Percentiles rank a stretch among this genome's conserved stretches.
Evolutionary conservation across 2,329 filamentous ascomycete genomes (phyloP).

Genomic region (Xylaria polymorpha): DNA sequence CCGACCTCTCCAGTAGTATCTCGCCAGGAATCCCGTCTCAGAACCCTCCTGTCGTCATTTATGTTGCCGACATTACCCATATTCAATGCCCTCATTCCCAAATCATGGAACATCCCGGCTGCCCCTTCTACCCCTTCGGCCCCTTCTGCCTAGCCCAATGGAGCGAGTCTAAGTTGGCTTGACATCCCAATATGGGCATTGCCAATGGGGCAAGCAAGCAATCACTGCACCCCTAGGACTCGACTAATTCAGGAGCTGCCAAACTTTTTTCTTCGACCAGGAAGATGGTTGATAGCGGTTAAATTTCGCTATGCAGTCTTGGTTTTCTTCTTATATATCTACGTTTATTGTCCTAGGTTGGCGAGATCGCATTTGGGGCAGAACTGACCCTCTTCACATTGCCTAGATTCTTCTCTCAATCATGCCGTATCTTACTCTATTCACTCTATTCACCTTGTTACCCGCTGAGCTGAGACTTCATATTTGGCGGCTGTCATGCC

Average conservation of each 20-base stretch:
- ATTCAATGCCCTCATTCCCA: conserved; percentile 23
- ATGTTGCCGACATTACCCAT: conserved; percentile 14
- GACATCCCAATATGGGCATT: conserved; percentile 26
- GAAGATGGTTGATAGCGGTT: conserved; percentile 19
- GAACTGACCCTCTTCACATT: neutral
- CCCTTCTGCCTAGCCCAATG: conserved; percentile 14
- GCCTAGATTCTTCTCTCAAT: conserved; percentile 28
- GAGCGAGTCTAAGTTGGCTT: conserved; percentile 28
- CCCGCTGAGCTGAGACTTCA: conserved; percentile 56
- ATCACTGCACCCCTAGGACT: conserved; percentile 9
- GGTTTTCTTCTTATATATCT: conserved; percentile 16
- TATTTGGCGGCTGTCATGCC: conserved; percentile 55
- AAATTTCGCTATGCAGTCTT: conserved; percentile 12
- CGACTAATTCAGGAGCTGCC: conserved; percentile 16
- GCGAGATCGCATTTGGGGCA: conserved; percentile 6
- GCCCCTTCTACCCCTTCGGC: no score
- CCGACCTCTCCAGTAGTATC: neutral
- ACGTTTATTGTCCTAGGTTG: neutral
- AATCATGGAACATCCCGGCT: conserved; percentile 33
- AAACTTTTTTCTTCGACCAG: conserved; percentile 17
- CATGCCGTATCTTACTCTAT: conserved; percentile 42
- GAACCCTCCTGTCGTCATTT: neutral
- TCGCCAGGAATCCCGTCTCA: neutral
- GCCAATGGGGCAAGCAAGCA: conserved; percentile 22
- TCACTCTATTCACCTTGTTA: conserved; percentile 52